Conservation (phyloP, 805 yeast genomes). For the Monosporozyma unispora region DNA sequence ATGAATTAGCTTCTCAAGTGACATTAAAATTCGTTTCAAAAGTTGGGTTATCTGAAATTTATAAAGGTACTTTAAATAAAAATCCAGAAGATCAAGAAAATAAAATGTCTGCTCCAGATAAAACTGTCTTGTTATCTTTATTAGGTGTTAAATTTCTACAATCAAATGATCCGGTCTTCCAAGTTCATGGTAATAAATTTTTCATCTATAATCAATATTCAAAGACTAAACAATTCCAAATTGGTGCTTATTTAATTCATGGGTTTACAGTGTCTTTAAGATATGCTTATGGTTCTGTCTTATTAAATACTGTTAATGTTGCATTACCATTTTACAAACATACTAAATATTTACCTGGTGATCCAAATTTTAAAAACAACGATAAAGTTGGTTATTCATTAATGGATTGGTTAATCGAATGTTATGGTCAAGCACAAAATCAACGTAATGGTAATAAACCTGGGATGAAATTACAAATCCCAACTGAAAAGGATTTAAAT, state of each 20-base stretch:
- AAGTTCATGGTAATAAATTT: constrained; percentile 18
- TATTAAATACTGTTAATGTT: constrained; percentile 15
- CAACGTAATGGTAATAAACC: constrained; percentile 1
- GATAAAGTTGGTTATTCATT: constrained; percentile 10
- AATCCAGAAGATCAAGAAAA: constrained; percentile 15
- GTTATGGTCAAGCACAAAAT: constrained; percentile 8
- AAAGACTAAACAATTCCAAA: constrained; percentile 12
- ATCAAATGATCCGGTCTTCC: constrained; percentile 12
- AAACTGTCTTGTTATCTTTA: constrained; percentile 11
- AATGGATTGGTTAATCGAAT: constrained; percentile 18
- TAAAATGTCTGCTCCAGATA: constrained; percentile 15
- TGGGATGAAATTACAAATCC: background rate
- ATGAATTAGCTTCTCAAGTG: constrained; percentile 12
- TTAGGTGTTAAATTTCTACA: constrained; percentile 15
- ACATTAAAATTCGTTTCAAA: constrained; percentile 13
- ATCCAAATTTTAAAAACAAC: constrained; percentile 13
- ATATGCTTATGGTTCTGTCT: constrained; percentile 15
- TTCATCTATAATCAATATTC: constrained; percentile 12
- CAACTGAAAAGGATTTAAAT: constrained; percentile 13
- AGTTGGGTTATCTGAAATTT: constrained; percentile 13
- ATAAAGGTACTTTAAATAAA: constrained; percentile 11
- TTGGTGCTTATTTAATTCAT: constrained; percentile 16
- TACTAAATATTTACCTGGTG: constrained; percentile 18
- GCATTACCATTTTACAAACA: constrained; percentile 15
- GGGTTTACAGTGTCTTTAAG: constrained; percentile 16